Base-by-base conservation (phyloP, 345 rosid species). In the Euphorbia peplus region DNA sequence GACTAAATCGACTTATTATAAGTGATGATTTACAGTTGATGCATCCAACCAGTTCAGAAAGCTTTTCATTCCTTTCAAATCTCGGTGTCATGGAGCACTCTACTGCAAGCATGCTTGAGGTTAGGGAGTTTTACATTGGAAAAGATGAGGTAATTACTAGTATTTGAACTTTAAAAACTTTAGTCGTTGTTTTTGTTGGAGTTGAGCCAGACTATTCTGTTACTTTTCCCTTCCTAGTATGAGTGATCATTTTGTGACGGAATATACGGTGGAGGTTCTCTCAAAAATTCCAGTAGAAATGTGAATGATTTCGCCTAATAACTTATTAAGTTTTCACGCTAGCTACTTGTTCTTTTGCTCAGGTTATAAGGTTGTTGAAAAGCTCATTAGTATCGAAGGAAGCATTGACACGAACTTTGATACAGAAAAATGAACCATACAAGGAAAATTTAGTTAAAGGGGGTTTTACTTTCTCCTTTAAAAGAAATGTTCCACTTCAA, bases 281-380 rank as follows among this genome's bases (percentile, higher is more conserved):
- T n/a, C n/a, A n/a, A n/a, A n/a, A n/a, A n/a, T n/a, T n/a, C n/a
- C n/a, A n/a, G n/a, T n/a, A n/a, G n/a, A 3, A 0, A 7, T 3
- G n/a, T n/a, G n/a, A n/a, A n/a, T n/a, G n/a, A n/a, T n/a, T n/a
- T n/a, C n/a, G n/a, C n/a, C n/a, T n/a, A n/a, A n/a, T n/a, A n/a
- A n/a, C n/a, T n/a, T n/a, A n/a, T n/a, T n/a, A n/a, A n/a, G n/a
- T n/a, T n/a, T n/a, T n/a, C n/a, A n/a, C n/a, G n/a, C n/a, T n/a
- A n/a, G n/a, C n/a, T n/a, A n/a, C n/a, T n/a, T n/a, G n/a, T n/a
- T n/a, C n/a, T n/a, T n/a, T n/a, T n/a, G n/a, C 75, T 64, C 59
- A 80, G 83, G 75, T 68, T 60, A 24, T 69, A 26, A 37, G 28
- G 60, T 32, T 80, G 70, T 68, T 79, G 19, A 66, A 69, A 26